phyloP scores from a whole-genome alignment of 176 grass and related monocot genomes.

The Triticum dicoccoides region DNA sequence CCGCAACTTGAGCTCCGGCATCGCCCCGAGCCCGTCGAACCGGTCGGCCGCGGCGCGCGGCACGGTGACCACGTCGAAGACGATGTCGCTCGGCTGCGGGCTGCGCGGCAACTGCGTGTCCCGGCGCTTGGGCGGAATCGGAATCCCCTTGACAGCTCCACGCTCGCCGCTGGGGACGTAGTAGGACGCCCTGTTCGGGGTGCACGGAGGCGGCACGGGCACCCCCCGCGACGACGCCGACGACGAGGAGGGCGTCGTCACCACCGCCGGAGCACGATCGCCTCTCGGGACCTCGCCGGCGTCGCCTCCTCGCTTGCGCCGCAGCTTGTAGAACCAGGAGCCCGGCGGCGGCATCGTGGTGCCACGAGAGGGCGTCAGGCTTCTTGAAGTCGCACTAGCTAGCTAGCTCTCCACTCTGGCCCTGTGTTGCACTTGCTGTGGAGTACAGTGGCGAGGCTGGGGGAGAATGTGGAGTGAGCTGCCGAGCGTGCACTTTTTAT shows the following conservation, averaged over 20 bases:
- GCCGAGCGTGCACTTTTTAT: constrained; percentile 41
- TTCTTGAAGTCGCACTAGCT: background rate
- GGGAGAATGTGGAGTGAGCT: constrained; percentile 14
- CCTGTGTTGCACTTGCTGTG: background rate
- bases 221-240: background rate
- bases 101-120: constrained; percentile 49
- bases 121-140: constrained; percentile 31
- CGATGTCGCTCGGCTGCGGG: constrained; percentile 28
- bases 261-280: background rate
- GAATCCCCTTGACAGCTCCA: constrained; percentile 4
- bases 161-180: constrained; percentile 49
- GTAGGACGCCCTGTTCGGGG: constrained; percentile 72
- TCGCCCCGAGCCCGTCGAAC: constrained; percentile 10
- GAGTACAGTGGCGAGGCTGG: background rate
- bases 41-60: background rate
- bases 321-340: constrained; percentile 82
- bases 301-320: constrained; percentile 33
- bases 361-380: background rate
- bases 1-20: constrained; percentile 59
- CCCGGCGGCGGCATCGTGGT: constrained; percentile 42
- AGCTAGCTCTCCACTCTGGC: background rate
- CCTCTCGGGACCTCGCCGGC: background rate
- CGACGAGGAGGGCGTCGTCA: background rate
- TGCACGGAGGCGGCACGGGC: constrained; percentile 8
- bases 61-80: constrained; percentile 46